These are phyloP conservation scores for Kodamaea ohmeri DNA, from an alignment of 1,139 yeast species.

Conservation along the genomic window DNA sequence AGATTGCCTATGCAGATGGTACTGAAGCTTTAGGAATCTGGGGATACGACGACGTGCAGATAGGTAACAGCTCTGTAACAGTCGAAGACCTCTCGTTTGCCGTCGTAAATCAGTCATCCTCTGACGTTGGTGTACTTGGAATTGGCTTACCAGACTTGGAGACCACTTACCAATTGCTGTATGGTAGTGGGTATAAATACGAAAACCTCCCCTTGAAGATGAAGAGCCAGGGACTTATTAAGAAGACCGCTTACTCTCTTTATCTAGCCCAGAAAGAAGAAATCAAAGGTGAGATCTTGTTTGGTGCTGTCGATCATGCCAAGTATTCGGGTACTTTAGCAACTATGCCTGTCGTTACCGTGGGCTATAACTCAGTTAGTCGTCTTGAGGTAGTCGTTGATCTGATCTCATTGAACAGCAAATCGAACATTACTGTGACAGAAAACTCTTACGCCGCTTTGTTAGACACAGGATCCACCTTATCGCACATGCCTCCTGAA, in stretches of 20 bases:
- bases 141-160: conserved; percentile 56
- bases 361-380: conserved; percentile 24
- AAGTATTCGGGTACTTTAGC: conserved; percentile 47
- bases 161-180: conserved; percentile 22
- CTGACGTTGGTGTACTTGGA: conserved; percentile 50
- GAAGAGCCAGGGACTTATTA: conserved; percentile 47
- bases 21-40: conserved; percentile 60
- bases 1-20: conserved; percentile 61
- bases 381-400: conserved; percentile 28
- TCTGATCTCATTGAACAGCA: conserved; percentile 9
- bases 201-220: conserved; percentile 59
- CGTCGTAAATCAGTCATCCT: conserved; percentile 42
- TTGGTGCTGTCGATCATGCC: conserved; percentile 58
- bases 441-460: conserved; percentile 16
- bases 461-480: conserved; percentile 30
- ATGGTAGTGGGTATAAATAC: conserved; percentile 30
- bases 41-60: conserved; percentile 46
- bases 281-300: conserved; percentile 43
- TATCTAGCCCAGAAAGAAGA: conserved; percentile 20
- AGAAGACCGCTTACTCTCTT: conserved; percentile 50
- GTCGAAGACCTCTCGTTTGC: conserved; percentile 52
- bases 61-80: conserved; percentile 37
- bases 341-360: conserved; percentile 31
- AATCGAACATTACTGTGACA: conserved; percentile 10
- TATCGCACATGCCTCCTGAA: conserved; percentile 31